Conservation (phyloP, 2,329 filamentous ascomycete species). For the Trichoderma sp. region DNA sequence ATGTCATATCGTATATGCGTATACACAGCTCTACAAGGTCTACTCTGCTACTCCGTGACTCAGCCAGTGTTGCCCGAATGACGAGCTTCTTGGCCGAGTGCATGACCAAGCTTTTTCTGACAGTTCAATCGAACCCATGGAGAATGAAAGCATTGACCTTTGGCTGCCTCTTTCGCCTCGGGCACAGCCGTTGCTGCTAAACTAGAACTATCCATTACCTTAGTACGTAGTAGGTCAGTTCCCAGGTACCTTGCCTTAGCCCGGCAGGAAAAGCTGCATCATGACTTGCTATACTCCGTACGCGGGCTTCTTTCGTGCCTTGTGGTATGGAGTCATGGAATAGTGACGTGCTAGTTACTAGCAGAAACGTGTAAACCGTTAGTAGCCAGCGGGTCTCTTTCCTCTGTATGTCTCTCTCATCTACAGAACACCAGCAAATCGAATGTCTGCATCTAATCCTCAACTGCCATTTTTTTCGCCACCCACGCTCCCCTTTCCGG, state of each 20-base stretch:
- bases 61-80: neutral
- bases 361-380: neutral
- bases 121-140: neutral
- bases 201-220: neutral
- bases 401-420: neutral
- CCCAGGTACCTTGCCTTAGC: neutral
- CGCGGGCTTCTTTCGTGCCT: neutral
- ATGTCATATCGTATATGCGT: neutral
- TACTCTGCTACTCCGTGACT: neutral
- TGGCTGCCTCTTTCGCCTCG: constrained; percentile 4
- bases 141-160: neutral
- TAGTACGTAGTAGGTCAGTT: neutral
- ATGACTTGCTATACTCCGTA: neutral
- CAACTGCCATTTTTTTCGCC: neutral
- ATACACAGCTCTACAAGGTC: neutral
- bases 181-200: neutral
- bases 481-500: neutral
- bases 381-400: neutral
- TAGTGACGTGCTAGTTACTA: neutral
- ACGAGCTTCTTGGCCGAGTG: neutral
- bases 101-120: neutral
- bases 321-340: neutral
- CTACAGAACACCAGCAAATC: neutral
- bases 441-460: neutral
- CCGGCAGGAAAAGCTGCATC: neutral